Conservation (phyloP, 352 stramenopile genomes). For the Pythium guiyangense region DNA sequence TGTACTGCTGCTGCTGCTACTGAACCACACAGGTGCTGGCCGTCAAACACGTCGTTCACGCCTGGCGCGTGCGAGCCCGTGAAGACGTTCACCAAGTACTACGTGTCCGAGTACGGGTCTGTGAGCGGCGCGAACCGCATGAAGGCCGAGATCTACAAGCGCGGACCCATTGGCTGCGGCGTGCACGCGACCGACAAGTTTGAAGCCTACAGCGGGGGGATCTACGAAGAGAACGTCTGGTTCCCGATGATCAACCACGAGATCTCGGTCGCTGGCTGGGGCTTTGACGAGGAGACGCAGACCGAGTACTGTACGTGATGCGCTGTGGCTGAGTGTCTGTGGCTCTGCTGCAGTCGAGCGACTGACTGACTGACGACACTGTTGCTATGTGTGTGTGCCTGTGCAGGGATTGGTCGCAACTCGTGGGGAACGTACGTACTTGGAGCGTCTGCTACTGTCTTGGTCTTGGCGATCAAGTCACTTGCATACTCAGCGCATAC, state of each 20-base stretch:
- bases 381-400: conserved; percentile 7
- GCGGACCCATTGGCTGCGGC: conserved; percentile 86
- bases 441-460: not conserved
- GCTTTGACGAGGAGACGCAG: conserved; percentile 78
- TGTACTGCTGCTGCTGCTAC: too few species aligned
- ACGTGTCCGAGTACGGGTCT: conserved; percentile 86
- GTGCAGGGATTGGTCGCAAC: conserved; percentile 85
- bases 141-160: conserved; percentile 92
- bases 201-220: conserved; percentile 66
- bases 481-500: not conserved
- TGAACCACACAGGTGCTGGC: conserved; percentile 70
- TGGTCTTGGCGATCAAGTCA: too few species aligned
- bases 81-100: conserved; percentile 88
- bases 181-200: conserved; percentile 87
- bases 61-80: conserved; percentile 79
- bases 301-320: too few species aligned
- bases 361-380: not conserved
- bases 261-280: conserved; percentile 88
- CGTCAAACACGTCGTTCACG: conserved; percentile 84
- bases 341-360: too few species aligned
- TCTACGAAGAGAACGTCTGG: conserved; percentile 84
- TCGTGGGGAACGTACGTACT: conserved; percentile 75
- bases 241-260: conserved; percentile 86
- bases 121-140: conserved; percentile 84
- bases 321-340: too few species aligned